Conservation (phyloP, 2,329 filamentous ascomycete species). For the Diaporthe australafricana region DNA sequence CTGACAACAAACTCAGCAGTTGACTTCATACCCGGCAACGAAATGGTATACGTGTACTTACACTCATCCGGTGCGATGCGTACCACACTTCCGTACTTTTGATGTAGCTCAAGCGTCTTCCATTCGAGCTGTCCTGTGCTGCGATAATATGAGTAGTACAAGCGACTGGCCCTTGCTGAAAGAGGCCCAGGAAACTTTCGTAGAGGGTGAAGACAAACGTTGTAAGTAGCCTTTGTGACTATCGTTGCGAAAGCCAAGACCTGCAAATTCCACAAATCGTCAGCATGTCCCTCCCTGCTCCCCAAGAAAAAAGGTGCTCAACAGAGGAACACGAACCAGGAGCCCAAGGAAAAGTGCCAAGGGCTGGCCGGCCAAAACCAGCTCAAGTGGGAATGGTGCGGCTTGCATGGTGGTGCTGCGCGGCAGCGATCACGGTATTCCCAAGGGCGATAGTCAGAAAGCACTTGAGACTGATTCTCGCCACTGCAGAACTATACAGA, state of each 20-base stretch:
- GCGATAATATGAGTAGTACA: not conserved
- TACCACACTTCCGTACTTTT: conserved; percentile 17
- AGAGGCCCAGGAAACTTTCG: conserved; percentile 12
- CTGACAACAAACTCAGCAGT: not conserved
- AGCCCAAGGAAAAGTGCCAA: not conserved
- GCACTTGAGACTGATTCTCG: no score
- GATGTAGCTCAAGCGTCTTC: conserved; percentile 22
- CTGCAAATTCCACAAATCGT: not conserved
- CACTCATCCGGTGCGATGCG: conserved; percentile 20
- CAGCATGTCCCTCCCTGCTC: no score
- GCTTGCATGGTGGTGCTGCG: no score
- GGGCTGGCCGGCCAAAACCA: not conserved
- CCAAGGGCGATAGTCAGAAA: no score
- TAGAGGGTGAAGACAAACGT: conserved; percentile 6
- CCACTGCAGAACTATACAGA: no score
- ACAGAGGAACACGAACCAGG: not conserved
- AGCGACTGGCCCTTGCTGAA: not conserved
- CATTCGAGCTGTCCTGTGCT: conserved; percentile 7
- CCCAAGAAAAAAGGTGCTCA: no score
- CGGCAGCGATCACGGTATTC: no score
- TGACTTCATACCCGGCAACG: not conserved
- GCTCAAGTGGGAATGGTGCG: no score
- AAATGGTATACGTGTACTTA: not conserved
- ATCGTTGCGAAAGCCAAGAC: not conserved
- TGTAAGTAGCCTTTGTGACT: not conserved